Base-by-base conservation (phyloP, 164 flowering plant genomes). In the Berberis thunbergii region DNA sequence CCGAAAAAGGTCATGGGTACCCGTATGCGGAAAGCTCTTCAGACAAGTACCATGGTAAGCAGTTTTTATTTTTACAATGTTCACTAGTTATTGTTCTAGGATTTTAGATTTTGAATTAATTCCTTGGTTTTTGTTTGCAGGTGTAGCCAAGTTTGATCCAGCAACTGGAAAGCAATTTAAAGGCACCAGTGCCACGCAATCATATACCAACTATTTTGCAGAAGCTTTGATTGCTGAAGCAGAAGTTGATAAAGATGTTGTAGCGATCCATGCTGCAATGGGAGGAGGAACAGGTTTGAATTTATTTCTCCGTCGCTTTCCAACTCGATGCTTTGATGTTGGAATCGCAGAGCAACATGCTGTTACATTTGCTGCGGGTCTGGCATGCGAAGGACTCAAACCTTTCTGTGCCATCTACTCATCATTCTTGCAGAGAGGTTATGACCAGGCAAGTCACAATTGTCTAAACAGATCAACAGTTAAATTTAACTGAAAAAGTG, bases 261-360 rank as follows among this genome's bases (percentile, higher is more conserved):
- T 94, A 52, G 98, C 93, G 4, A 94, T 94, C 62, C 98, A 94
- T 74, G 98, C 98, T 52, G 98, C 98, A 49, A 94, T 94, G 98
- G 98, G 97, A 63, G 98, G 98, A 59, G 98, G 98, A 62, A 90
- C 98, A 1, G 97, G 98, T 26, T 45, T 91, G 69, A 91, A 94
- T 76, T 83, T 81, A 57, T 94, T 94, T 75, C 87, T 70, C 12
- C 81, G 82, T 4, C 86, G 87, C 43, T 94, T 90, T 68, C 97
- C 98, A 1, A 69, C 73, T 4, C 75, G 95, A 54, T 94, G 98
- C 62, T 94, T 90, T 57, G 98, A 94, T 81, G 98, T 94, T 61
- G 98, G 98, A 39, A 94, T 94, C 56, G 97, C 97, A 7, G 98
- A 94, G 75, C 98, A 94, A 66, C 98, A 90, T 77, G 97, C 97